phyloP scores from a whole-genome alignment of 768 basidiomycete genomes.

The Hygrocybe punicea region DNA sequence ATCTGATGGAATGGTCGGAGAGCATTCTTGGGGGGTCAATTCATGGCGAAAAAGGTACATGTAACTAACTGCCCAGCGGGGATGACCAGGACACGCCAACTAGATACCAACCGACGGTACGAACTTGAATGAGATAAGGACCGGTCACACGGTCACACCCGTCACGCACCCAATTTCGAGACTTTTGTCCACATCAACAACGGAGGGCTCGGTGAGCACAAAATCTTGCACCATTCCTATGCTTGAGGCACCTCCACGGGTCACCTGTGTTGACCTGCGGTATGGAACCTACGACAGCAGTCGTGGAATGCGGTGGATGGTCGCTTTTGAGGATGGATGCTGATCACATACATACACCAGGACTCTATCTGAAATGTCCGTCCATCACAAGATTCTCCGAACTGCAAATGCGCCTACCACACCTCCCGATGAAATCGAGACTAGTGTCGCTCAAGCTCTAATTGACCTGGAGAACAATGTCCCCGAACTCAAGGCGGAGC shows the following conservation, averaged over 20 bases:
- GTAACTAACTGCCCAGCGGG: no score
- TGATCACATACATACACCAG: no score
- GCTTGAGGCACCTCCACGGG: neutral
- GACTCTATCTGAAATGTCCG: slow-evolving; percentile 26
- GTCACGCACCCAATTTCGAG: neutral
- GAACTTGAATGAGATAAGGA: no score
- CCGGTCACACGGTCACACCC: neutral
- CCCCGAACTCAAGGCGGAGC: slow-evolving; percentile 95
- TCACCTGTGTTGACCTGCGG: neutral
- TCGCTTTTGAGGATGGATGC: slow-evolving; percentile 38
- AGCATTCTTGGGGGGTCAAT: no score
- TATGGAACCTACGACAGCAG: neutral
- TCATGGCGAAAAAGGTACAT: no score
- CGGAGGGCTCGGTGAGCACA: neutral
- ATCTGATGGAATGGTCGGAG: no score
- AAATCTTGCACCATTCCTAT: neutral
- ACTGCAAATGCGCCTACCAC: slow-evolving; percentile 93
- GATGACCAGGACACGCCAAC: no score
- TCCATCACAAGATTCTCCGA: slow-evolving; percentile 83
- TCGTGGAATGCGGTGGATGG: slow-evolving; percentile 56
- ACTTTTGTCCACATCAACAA: no score
- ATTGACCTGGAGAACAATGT: slow-evolving; percentile 98
- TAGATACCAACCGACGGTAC: no score
- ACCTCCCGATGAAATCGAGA: slow-evolving; percentile 88
- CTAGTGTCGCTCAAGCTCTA: slow-evolving; percentile 88